Percentiles rank a stretch among this genome's conserved stretches.
phyloP scores from a whole-genome alignment of 345 rosid genomes.

The Cardiospermum halicacabum region DNA sequence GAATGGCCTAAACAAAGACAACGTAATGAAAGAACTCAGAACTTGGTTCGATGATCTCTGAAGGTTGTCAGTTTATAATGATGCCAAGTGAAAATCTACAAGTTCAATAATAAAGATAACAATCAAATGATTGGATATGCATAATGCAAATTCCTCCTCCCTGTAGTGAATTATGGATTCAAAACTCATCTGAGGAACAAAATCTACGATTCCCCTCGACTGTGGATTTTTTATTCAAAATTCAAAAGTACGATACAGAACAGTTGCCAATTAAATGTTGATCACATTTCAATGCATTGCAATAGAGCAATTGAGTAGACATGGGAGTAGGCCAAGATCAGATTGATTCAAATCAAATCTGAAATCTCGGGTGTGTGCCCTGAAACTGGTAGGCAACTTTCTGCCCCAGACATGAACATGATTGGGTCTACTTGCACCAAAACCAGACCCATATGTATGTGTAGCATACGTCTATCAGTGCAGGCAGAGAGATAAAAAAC shows the following conservation, averaged over 20 bases:
- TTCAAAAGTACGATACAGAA: neutral
- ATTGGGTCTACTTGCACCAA: too few relatives aligned
- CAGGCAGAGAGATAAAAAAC: neutral
- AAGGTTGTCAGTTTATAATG: neutral
- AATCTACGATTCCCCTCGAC: slow-evolving; percentile 1
- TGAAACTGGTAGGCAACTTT: too few relatives aligned
- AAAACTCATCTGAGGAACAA: too few relatives aligned
- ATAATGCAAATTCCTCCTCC: neutral
- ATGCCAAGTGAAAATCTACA: neutral
- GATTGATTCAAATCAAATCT: too few relatives aligned
- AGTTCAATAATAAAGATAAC: neutral
- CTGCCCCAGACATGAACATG: too few relatives aligned
- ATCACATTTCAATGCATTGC: neutral
- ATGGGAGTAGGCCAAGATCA: neutral
- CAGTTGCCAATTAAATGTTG: neutral
- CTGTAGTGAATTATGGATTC: neutral
- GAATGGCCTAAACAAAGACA: slow-evolving; percentile 62
- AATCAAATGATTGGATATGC: neutral
- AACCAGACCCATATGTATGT: too few relatives aligned
- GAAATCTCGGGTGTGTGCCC: too few relatives aligned
- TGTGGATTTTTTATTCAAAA: slow-evolving; percentile 1
- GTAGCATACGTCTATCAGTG: neutral
- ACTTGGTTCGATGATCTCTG: neutral
- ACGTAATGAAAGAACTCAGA: slow-evolving; percentile 7
- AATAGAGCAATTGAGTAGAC: neutral